These are phyloP conservation scores for Byssothecium circinans DNA, from an alignment of 2,329 filamentous ascomycete genomes.

Conservation along the genomic window DNA sequence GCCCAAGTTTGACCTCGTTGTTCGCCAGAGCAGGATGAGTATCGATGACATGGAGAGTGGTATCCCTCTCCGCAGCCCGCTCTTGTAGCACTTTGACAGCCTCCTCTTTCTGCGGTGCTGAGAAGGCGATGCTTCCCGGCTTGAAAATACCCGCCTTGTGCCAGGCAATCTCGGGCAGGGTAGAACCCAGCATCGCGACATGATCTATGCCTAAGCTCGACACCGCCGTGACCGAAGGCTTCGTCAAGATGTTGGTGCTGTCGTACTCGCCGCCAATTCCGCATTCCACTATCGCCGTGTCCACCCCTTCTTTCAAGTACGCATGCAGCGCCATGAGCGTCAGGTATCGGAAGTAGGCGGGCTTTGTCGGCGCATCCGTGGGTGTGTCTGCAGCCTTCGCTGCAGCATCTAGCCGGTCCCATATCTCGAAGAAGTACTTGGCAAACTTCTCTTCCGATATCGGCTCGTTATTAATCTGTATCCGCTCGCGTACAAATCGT, in stretches of 20 bases:
- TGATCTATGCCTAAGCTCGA: slow-evolving; percentile 86
- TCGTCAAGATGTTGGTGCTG: slow-evolving; percentile 79
- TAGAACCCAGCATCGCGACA: slow-evolving; percentile 74
- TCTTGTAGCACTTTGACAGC: slow-evolving; percentile 60
- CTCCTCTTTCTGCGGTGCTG: slow-evolving; percentile 58
- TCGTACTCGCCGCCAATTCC: slow-evolving; percentile 95
- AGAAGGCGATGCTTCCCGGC: slow-evolving; percentile 62
- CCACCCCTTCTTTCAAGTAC: slow-evolving; percentile 75
- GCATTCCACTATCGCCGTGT: slow-evolving; percentile 83
- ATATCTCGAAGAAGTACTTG: slow-evolving; percentile 79
- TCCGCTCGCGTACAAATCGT: slow-evolving; percentile 79
- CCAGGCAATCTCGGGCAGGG: slow-evolving; percentile 83
- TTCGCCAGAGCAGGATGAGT: slow-evolving; percentile 52
- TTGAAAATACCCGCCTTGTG: slow-evolving; percentile 92
- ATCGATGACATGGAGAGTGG: slow-evolving; percentile 51
- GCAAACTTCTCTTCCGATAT: slow-evolving; percentile 71
- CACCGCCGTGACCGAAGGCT: slow-evolving; percentile 71
- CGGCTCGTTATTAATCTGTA: slow-evolving; percentile 74
- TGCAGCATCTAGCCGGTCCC: slow-evolving; percentile 66
- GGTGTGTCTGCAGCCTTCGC: slow-evolving; percentile 53
- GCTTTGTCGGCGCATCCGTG: slow-evolving; percentile 65
- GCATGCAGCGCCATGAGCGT: slow-evolving; percentile 86
- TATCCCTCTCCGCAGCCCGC: slow-evolving; percentile 55
- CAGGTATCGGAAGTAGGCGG: slow-evolving; percentile 89
- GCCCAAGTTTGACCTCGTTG: slow-evolving; percentile 55